These are phyloP conservation scores for Gomphus bonarii DNA, from an alignment of 1,284 basidiomycete genomes.

Conservation along the genomic window DNA sequence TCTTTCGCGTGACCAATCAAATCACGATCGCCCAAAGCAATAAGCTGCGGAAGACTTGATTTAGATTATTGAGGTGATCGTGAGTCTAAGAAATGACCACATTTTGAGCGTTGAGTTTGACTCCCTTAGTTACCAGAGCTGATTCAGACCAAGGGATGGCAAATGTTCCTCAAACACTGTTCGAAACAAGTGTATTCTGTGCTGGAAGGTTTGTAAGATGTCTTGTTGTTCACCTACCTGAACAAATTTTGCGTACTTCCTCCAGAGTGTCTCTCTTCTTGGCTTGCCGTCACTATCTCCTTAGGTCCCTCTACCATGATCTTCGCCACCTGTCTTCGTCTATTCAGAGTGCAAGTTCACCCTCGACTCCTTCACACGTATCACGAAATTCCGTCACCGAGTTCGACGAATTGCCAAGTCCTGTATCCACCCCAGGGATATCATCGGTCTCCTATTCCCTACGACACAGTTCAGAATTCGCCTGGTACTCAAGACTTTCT, in stretches of 20 bases:
- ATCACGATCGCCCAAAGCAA: not conserved
- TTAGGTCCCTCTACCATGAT: conserved; percentile 45
- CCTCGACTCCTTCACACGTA: conserved; percentile 11
- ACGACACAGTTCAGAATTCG: conserved; percentile 17
- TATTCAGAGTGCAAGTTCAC: conserved; percentile 17
- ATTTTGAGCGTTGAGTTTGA: not conserved
- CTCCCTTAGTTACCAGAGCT: not conserved
- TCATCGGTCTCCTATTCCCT: conserved; percentile 18
- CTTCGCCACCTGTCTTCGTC: conserved; percentile 31
- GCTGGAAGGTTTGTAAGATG: not conserved
- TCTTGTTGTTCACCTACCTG: not conserved
- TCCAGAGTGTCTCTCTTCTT: conserved; percentile 37
- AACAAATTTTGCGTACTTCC: too few species aligned
- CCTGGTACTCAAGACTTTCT: conserved; percentile 40
- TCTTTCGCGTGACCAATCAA: not conserved
- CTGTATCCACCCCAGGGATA: conserved; percentile 4
- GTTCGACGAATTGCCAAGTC: conserved; percentile 19
- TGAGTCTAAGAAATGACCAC: not conserved
- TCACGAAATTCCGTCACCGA: conserved; percentile 25
- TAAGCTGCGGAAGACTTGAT: not conserved
- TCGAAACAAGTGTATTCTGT: conserved; percentile 5
- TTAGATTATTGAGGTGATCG: not conserved
- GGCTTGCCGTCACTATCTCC: conserved; percentile 43
- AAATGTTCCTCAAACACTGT: not conserved
- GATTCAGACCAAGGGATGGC: not conserved